A percentile compares a stretch with the other conserved stretches of the same genome.
Evolutionary conservation across 1,284 basidiomycete species (phyloP).

Genomic region (Cerrena zonata): DNA sequence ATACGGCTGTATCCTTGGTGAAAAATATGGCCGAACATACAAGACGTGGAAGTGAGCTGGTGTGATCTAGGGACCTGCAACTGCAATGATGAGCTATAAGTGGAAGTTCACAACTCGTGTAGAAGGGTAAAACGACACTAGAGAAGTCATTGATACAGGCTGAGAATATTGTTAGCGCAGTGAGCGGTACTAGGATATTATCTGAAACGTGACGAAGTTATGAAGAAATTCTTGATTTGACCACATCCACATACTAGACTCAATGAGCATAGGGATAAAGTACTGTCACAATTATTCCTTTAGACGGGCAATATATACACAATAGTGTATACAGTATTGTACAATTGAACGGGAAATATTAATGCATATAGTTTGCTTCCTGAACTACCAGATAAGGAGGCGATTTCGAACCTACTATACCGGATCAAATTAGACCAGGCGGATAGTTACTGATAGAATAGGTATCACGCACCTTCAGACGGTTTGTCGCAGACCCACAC

Average conservation of each 20-base stretch:
- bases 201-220: conserved; percentile 28
- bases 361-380: too few relatives aligned
- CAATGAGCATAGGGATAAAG: too few relatives aligned
- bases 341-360: too few relatives aligned
- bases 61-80: conserved; percentile 38
- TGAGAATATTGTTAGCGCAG: conserved; percentile 44
- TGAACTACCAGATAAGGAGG: too few relatives aligned
- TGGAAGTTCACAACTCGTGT: conserved; percentile 43
- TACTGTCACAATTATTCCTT: too few relatives aligned
- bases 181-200: conserved; percentile 55
- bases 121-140: conserved; percentile 35
- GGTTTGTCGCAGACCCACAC: conserved; percentile 37
- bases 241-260: too few relatives aligned
- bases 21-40: conserved; percentile 55
- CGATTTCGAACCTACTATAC: too few relatives aligned
- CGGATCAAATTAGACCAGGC: too few relatives aligned
- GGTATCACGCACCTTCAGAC: background rate
- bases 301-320: too few relatives aligned
- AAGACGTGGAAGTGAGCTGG: conserved; percentile 47
- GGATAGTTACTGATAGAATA: too few relatives aligned
- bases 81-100: conserved; percentile 58
- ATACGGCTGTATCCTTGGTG: conserved; percentile 65
- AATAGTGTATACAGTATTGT: too few relatives aligned
- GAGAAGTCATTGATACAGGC: conserved; percentile 30
- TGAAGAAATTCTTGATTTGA: background rate